Evolutionary conservation across 495 filamentous ascomycete genomes (phyloP), one percentile per base, ranked within the genome.

Genomic region (Aspergillus heteromorphus): DNA sequence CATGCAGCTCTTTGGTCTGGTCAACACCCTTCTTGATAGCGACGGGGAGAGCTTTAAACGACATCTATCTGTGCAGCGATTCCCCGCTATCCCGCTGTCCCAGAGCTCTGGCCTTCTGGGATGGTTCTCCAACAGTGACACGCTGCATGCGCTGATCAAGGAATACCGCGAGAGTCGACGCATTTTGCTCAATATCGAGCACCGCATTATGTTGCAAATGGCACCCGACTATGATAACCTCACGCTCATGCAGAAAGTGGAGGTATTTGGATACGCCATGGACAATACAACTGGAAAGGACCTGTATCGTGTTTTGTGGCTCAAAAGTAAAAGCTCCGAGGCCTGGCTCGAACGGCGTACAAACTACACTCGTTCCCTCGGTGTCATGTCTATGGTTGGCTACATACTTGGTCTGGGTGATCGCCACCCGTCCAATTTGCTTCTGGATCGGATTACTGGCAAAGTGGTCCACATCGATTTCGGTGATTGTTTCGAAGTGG

Each of bases 331-430:
- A 79, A 92, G 87, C 61, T 97, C 93, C 0, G 93, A 99, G 67
- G 86, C 92, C 6, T 99, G 93, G 93, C 83, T 99, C 45, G 92
- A 97, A 65, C 82, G 93, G 45, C 87, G 93, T 17, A 97, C 93
- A 3, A 99, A 96, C 63, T 99, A 97, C 73, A 97, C 95, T 36
- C 87, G 93, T 51, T 97, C 93, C 13, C 81, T 97, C 13, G 93
- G 89, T 58, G 95, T 97, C 54, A 99, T 97, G 93, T 96, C 91
- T n/a, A 99, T 99, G 92, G 93, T 97, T 8, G 93, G 93, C 51
- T 97, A 99, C 65, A 96, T 99, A 63, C 87, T 99, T 40, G 93
- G 93, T 57, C 79, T 99, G 40, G 93, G 93, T 27, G 93, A 99
- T 68, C 84, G 93, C 29, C 93, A 99, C 73, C 93, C 93, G 25